Evolutionary conservation across 805 yeast species (phyloP).

Genomic region (Candida mattraensis): DNA sequence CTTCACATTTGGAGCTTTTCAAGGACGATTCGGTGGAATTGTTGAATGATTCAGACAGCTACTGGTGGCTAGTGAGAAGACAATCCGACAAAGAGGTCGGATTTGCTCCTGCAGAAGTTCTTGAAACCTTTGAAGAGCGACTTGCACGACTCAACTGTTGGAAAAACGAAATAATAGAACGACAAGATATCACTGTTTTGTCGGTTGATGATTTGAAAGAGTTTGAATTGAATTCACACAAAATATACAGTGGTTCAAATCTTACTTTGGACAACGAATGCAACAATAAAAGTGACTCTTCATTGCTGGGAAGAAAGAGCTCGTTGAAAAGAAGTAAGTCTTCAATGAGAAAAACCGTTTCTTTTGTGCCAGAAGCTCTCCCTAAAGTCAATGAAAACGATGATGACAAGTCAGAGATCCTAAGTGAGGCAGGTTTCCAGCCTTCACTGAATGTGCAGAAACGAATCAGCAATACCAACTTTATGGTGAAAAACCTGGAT

Average conservation of each 20-base stretch:
- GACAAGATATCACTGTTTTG: conserved; percentile 24
- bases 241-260: conserved; percentile 17
- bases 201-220: conserved; percentile 28
- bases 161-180: conserved; percentile 76
- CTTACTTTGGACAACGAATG: conserved; percentile 9
- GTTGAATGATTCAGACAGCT: conserved; percentile 84
- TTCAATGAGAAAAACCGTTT: conserved; percentile 29
- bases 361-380: conserved; percentile 28
- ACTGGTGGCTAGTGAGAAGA: conserved; percentile 90
- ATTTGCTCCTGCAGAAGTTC: conserved; percentile 93
- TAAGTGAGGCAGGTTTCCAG: conserved; percentile 40
- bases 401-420: conserved; percentile 40
- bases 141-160: conserved; percentile 90
- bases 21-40: conserved; percentile 82
- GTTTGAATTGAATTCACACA: conserved; percentile 24
- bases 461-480: conserved; percentile 30
- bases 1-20: conserved; percentile 78
- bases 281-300: conserved; percentile 22
- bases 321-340: conserved; percentile 28
- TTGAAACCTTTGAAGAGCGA: conserved; percentile 89
- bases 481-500: conserved; percentile 34
- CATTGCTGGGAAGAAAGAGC: conserved; percentile 25
- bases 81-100: conserved; percentile 55
- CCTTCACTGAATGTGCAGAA: conserved; percentile 29
- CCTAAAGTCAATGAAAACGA: conserved; percentile 28